Evolutionary conservation across 2,329 filamentous ascomycete genomes (phyloP).

Genomic region (Fusarium xyrophilum): DNA sequence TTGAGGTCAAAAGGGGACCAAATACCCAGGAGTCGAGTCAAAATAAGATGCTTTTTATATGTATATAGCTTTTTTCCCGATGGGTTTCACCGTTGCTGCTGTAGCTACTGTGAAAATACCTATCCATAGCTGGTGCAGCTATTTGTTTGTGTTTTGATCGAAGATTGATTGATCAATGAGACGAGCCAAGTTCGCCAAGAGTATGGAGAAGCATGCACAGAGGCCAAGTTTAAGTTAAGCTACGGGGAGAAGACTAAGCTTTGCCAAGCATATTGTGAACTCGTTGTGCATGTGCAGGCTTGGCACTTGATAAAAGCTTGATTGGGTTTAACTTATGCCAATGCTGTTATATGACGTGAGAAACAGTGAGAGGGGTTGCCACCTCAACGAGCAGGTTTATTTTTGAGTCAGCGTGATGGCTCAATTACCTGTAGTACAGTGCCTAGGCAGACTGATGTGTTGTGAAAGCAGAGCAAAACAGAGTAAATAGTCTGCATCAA

Average conservation of each 20-base stretch:
- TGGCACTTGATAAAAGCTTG: slow-evolving; percentile 38
- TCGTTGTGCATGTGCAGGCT: slow-evolving; percentile 31
- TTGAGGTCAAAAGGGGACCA: slow-evolving; percentile 33
- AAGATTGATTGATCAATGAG: not conserved
- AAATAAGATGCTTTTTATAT: not conserved
- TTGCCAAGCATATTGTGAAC: slow-evolving; percentile 41
- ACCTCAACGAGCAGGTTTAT: not conserved
- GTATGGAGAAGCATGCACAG: slow-evolving; percentile 30
- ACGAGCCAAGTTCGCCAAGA: slow-evolving; percentile 25
- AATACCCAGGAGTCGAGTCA: slow-evolving; percentile 40
- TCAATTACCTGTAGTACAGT: not conserved
- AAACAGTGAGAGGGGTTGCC: not conserved
- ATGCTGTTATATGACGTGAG: slow-evolving; percentile 20
- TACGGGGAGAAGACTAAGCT: slow-evolving; percentile 39
- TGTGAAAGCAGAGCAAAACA: not conserved
- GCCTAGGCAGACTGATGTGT: not conserved
- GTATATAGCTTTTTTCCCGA: not conserved
- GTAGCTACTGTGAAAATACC: not conserved
- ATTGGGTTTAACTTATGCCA: slow-evolving; percentile 11
- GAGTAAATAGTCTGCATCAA: not conserved
- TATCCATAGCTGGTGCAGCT: not conserved
- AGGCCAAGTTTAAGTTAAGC: slow-evolving; percentile 20
- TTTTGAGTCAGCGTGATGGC: not conserved
- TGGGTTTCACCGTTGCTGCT: not conserved
- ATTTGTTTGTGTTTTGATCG: not conserved